Evolutionary conservation across 352 stramenopile genomes (phyloP), one percentile per base, ranked within the genome.

Genomic region (Phytophthora hibernalis): DNA sequence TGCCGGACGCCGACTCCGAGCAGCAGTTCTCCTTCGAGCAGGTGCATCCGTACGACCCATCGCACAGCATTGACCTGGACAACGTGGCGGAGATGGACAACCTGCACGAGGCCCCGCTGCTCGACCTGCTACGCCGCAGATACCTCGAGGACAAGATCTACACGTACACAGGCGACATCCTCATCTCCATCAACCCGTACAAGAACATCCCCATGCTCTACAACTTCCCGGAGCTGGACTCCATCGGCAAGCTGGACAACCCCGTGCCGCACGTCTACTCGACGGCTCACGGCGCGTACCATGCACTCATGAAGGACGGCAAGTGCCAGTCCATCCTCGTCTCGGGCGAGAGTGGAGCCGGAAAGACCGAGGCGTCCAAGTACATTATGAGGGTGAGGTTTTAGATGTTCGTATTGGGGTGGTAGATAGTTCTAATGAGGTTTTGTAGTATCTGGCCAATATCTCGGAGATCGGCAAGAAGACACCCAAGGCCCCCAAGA

Each of bases 181-280:
- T 98, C 38, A 98, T 98, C 77, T 97, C 92, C 35, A 96, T 98
- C 61, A 98, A 98, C 74, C 96, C 96, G 54, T 98, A 98, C 89
- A 98, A 98, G 84, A 93, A 94, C 72, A 95, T 98, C 53, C 85
- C 89, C 50, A 90, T 96, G 79, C 78, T 97, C 20, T 97, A 97
- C 77, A 96, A 96, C 72, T 93, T 97, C 47, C 87, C 87, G 5
- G 89, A 96, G 53, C 72, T 96, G n/a, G 87, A 93, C 56, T 92
- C 84, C 15, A 90, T 95, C 56, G 85, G 82, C 22, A 95, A 95
- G 61, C 70, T 94, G 20, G 86, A 96, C 49, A 95, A 97, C 59
- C 87, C 84, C 2, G 77, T 92, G 59, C 89, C 89, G 18, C 89
- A 96, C 62, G 89, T 96, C 4, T 96, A 95, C 60, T 93, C 86